Percentiles rank a stretch among this genome's conserved stretches.
Evolutionary conservation across 2,329 filamentous ascomycete genomes (phyloP).

Genomic region (Teratosphaeria zuluensis): DNA sequence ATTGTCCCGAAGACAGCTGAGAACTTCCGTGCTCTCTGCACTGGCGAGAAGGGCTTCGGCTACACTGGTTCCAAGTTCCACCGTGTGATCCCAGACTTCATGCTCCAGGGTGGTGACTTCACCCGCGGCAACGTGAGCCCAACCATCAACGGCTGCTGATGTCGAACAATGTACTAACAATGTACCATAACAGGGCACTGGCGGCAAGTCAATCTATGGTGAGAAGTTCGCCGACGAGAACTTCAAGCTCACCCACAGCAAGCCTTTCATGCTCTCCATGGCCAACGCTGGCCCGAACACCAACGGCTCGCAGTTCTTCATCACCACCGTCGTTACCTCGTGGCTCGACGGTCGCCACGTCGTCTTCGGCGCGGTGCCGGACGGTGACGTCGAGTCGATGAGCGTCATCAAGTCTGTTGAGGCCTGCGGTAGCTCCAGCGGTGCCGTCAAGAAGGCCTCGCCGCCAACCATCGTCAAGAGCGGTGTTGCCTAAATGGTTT

Average conservation of each 20-base stretch:
- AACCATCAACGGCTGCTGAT: not conserved
- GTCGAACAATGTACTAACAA: constrained; percentile 3
- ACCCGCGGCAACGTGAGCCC: constrained; percentile 76
- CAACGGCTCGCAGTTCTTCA: constrained; percentile 60
- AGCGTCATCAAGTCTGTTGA: constrained; percentile 51
- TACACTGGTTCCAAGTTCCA: constrained; percentile 82
- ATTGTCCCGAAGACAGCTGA: constrained; percentile 88
- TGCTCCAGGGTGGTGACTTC: constrained; percentile 98
- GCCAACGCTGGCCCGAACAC: constrained; percentile 97
- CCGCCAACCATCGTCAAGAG: constrained; percentile 44
- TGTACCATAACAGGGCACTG: constrained; percentile 59
- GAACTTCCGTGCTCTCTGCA: constrained; percentile 92
- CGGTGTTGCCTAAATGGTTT: constrained; percentile 29
- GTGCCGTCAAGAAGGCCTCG: constrained; percentile 41
- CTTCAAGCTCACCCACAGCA: constrained; percentile 83
- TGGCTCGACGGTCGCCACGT: constrained; percentile 75
- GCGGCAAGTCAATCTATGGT: constrained; percentile 94
- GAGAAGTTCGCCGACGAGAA: constrained; percentile 97
- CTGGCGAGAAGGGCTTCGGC: constrained; percentile 83
- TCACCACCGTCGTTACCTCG: constrained; percentile 57
- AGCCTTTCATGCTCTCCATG: constrained; percentile 92
- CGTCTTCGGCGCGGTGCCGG: constrained; percentile 66
- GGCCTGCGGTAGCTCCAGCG: constrained; percentile 46
- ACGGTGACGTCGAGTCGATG: constrained; percentile 44
- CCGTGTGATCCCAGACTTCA: constrained; percentile 96